Conservation (phyloP, 2,329 filamentous ascomycete species). For the Penicillium occitanis region DNA sequence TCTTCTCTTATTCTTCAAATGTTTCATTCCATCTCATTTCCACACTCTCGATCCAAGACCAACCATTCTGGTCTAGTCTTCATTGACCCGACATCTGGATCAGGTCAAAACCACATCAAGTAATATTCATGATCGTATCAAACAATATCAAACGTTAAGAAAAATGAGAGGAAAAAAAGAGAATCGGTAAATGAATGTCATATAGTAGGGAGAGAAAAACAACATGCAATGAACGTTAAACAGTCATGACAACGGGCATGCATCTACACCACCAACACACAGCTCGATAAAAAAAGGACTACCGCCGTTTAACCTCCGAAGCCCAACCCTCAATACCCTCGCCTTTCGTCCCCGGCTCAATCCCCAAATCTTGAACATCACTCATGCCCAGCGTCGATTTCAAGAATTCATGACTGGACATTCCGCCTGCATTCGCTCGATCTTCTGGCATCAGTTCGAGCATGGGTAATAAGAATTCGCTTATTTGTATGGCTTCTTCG, state of each 20-base stretch:
- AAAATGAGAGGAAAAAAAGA: not conserved
- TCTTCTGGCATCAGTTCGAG: conserved; percentile 84
- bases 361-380: conserved; percentile 64
- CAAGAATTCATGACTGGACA: conserved; percentile 82
- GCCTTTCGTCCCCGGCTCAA: conserved; percentile 77
- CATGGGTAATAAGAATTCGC: conserved; percentile 86
- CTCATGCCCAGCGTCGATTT: conserved; percentile 89
- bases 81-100: not conserved
- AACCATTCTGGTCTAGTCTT: not conserved
- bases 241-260: conserved; percentile 11
- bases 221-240: conserved; percentile 7
- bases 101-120: conserved; percentile 9
- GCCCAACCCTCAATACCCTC: conserved; percentile 96
- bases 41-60: not conserved
- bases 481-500: conserved; percentile 74
- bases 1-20: not conserved
- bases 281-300: conserved; percentile 13
- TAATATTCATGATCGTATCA: conserved; percentile 17
- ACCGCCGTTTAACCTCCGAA: conserved; percentile 81
- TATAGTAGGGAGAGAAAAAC: conserved; percentile 4
- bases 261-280: conserved; percentile 6
- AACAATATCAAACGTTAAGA: conserved; percentile 9
- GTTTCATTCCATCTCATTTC: not conserved
- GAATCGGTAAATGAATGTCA: conserved; percentile 16
- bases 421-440: conserved; percentile 91